Percentiles rank a stretch among this genome's conserved stretches.
phyloP scores from a whole-genome alignment of 768 basidiomycete genomes.

The Clathrus columnatus region DNA sequence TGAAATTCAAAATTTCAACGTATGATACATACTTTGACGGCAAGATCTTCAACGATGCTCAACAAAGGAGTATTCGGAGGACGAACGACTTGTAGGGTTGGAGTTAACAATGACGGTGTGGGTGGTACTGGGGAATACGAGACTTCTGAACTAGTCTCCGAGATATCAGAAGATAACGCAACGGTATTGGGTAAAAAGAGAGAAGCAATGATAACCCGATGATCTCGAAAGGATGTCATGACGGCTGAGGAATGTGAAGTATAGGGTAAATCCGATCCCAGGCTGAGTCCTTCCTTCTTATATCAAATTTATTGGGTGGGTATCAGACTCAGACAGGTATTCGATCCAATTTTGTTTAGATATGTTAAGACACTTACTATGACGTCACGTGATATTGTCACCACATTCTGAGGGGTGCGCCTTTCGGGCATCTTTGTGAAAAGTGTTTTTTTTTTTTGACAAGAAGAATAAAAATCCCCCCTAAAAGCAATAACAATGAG shows the following conservation, averaged over 20 bases:
- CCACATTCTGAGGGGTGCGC: not conserved
- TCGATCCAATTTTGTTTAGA: not conserved
- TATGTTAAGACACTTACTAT: no score
- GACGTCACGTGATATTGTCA: not conserved
- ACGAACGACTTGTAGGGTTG: constrained; percentile 11
- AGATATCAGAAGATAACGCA: constrained; percentile 35
- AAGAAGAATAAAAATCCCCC: not conserved
- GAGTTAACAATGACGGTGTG: constrained; percentile 1
- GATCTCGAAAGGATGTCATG: constrained; percentile 68
- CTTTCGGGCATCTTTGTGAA: not conserved
- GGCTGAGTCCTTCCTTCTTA: not conserved
- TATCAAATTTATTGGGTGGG: not conserved
- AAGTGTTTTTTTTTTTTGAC: not conserved
- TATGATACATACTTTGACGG: constrained; percentile 42
- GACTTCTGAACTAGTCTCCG: constrained; percentile 1
- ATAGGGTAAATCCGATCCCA: not conserved
- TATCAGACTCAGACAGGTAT: not conserved
- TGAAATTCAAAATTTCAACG: not conserved
- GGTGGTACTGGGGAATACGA: constrained; percentile 3
- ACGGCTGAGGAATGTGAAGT: not conserved
- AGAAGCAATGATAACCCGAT: constrained; percentile 73
- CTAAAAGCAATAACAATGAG: not conserved
- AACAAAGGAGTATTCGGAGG: constrained; percentile 35
- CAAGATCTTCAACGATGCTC: constrained; percentile 76
- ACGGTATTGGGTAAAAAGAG: constrained; percentile 75